phyloP scores from a whole-genome alignment of 306 rosid genomes.

The Glycine tomentella region DNA sequence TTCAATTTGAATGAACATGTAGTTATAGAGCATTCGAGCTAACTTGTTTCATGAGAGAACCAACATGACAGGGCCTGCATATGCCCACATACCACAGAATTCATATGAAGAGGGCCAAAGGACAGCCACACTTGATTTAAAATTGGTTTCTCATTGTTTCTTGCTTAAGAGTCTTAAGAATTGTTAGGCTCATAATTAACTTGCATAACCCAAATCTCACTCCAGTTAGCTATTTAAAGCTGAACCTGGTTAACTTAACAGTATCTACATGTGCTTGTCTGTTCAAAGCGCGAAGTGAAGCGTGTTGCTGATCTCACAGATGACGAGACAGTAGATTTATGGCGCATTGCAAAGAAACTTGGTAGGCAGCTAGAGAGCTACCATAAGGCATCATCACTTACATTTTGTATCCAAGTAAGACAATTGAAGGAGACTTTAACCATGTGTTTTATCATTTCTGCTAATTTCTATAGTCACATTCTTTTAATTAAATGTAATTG shows the following conservation, averaged over 20 bases:
- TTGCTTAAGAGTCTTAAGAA: not conserved
- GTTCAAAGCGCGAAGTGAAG: conserved; percentile 90
- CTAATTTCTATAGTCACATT: not conserved
- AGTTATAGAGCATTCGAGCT: not conserved
- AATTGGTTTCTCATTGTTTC: not conserved
- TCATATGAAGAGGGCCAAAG: not conserved
- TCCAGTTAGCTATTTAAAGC: not conserved
- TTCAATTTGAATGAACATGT: not conserved
- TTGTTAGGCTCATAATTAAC: not conserved
- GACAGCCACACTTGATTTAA: not conserved
- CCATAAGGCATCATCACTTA: conserved; percentile 86
- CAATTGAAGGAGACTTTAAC: not conserved
- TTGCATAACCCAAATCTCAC: not conserved
- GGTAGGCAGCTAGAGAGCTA: conserved; percentile 76
- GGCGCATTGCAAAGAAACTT: conserved; percentile 82
- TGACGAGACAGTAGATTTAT: conserved; percentile 76
- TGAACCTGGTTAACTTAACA: conserved; percentile 63
- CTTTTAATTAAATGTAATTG: not conserved
- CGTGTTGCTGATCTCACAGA: conserved; percentile 83
- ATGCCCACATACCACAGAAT: not conserved
- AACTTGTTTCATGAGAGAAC: conserved; percentile 7
- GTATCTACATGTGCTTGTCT: conserved; percentile 76
- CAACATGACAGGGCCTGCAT: not conserved
- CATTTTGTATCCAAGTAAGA: conserved; percentile 83
- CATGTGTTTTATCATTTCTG: not conserved